Evolutionary conservation across 2,329 filamentous ascomycete genomes (phyloP).

Genomic region (Fusarium paranaense): DNA sequence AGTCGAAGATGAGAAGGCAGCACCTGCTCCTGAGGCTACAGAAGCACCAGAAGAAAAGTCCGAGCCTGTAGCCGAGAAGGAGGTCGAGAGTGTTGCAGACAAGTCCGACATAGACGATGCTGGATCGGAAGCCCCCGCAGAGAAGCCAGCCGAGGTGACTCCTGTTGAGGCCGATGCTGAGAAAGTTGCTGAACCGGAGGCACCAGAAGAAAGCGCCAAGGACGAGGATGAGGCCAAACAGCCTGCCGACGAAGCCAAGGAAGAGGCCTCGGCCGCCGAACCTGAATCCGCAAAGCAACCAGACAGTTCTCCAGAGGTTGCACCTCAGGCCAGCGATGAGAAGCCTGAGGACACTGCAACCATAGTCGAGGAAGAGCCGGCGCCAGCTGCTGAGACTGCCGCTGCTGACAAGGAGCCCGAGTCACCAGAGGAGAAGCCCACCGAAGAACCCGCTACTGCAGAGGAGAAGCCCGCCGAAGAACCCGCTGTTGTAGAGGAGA

Average conservation of each 20-base stretch:
- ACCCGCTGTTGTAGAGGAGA: neutral
- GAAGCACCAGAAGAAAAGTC: neutral
- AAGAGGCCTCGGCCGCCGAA: neutral
- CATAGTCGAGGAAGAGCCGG: constrained; percentile 3
- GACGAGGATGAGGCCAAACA: constrained; percentile 13
- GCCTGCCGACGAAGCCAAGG: neutral
- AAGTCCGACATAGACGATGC: neutral
- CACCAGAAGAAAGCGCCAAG: neutral
- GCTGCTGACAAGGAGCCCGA: constrained; percentile 1
- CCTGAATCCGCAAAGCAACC: constrained; percentile 9
- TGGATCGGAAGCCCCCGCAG: constrained; percentile 4
- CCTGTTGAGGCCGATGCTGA: neutral
- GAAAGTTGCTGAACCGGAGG: constrained; percentile 15
- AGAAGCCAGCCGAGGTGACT: constrained; percentile 1
- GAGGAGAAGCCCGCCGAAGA: constrained; percentile 9
- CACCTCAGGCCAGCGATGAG: neutral
- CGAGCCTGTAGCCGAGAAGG: constrained; percentile 5
- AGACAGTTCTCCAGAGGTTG: constrained; percentile 8
- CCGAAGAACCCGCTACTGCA: neutral
- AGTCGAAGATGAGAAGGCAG: neutral
- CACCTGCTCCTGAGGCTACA: constrained; percentile 2
- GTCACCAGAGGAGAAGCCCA: neutral
- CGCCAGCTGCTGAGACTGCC: neutral
- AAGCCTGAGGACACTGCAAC: constrained; percentile 9
- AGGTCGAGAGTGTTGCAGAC: neutral